Percentiles rank a stretch among this genome's conserved stretches.
Conservation (phyloP, 495 filamentous ascomycete species). For the Tuber calosporum region DNA sequence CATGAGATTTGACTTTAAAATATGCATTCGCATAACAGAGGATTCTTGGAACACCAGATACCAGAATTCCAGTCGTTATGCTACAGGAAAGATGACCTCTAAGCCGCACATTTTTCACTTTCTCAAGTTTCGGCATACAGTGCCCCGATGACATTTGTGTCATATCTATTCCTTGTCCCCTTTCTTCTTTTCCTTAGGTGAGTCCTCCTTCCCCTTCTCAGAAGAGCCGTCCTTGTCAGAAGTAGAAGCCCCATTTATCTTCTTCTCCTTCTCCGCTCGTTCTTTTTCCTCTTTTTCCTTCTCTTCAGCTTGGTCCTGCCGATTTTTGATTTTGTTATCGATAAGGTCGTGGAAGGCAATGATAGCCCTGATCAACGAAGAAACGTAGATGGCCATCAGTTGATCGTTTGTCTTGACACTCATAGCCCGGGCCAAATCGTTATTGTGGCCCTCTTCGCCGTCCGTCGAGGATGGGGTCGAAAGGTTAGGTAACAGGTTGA, state of each 20-base stretch:
- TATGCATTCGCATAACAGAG: neutral
- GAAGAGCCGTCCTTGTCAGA: slow-evolving; percentile 55
- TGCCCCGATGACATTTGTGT: slow-evolving; percentile 41
- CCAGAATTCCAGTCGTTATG: slow-evolving; percentile 33
- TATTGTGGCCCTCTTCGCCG: slow-evolving; percentile 56
- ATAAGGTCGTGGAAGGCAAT: slow-evolving; percentile 99
- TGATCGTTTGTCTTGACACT: slow-evolving; percentile 99
- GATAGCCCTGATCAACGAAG: slow-evolving; percentile 91
- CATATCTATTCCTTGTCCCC: slow-evolving; percentile 59
- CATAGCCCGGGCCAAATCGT: slow-evolving; percentile 87
- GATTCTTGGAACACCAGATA: neutral
- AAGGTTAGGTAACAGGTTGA: slow-evolving; percentile 95
- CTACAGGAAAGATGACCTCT: slow-evolving; percentile 33
- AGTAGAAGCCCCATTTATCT: slow-evolving; percentile 36
- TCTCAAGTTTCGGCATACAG: neutral
- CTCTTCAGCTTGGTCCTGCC: slow-evolving; percentile 92
- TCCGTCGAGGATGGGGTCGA: slow-evolving; percentile 63
- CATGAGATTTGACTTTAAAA: neutral
- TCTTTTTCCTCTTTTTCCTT: slow-evolving; percentile 63
- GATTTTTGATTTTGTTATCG: slow-evolving; percentile 99
- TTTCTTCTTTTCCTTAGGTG: slow-evolving; percentile 58
- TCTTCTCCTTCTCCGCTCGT: slow-evolving; percentile 54
- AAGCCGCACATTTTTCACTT: slow-evolving; percentile 30
- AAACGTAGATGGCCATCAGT: slow-evolving; percentile 94
- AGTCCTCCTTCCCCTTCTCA: slow-evolving; percentile 59